phyloP scores from a whole-genome alignment of 1,139 yeast species.

The Geotrichum macrosporum region DNA sequence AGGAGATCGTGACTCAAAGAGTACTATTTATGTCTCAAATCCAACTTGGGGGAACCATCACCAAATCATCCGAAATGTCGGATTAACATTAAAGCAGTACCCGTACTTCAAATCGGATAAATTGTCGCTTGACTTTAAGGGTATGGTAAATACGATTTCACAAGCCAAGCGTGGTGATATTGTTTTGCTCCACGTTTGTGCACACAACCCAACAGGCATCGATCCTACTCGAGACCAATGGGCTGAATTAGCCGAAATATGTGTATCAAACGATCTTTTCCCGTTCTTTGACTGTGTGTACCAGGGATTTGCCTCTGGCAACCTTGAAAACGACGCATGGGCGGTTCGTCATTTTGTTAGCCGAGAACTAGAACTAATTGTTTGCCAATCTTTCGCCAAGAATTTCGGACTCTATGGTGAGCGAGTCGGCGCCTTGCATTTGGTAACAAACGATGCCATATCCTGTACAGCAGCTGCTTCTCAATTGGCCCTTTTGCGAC shows the following conservation, averaged over 20 bases:
- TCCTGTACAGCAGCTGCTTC: constrained; percentile 53
- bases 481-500: constrained; percentile 71
- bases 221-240: constrained; percentile 82
- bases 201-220: constrained; percentile 95
- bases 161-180: constrained; percentile 39
- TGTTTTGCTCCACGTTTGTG: constrained; percentile 84
- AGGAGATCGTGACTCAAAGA: constrained; percentile 24
- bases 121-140: constrained; percentile 57
- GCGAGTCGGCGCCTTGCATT: constrained; percentile 85
- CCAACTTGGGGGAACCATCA: constrained; percentile 98
- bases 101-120: constrained; percentile 75
- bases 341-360: constrained; percentile 44
- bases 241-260: constrained; percentile 60
- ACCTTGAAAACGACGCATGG: constrained; percentile 49
- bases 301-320: constrained; percentile 88
- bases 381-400: constrained; percentile 92
- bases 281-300: constrained; percentile 89
- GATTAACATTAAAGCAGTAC: constrained; percentile 59
- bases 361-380: constrained; percentile 50
- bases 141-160: constrained; percentile 35
- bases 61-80: constrained; percentile 68
- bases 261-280: constrained; percentile 53
- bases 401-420: constrained; percentile 97
- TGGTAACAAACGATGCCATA: constrained; percentile 39
- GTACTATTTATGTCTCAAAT: constrained; percentile 62